Evolutionary conservation across 768 basidiomycete species (phyloP), one percentile per base, ranked within the genome.

Genomic region (Mycena capillaripes): DNA sequence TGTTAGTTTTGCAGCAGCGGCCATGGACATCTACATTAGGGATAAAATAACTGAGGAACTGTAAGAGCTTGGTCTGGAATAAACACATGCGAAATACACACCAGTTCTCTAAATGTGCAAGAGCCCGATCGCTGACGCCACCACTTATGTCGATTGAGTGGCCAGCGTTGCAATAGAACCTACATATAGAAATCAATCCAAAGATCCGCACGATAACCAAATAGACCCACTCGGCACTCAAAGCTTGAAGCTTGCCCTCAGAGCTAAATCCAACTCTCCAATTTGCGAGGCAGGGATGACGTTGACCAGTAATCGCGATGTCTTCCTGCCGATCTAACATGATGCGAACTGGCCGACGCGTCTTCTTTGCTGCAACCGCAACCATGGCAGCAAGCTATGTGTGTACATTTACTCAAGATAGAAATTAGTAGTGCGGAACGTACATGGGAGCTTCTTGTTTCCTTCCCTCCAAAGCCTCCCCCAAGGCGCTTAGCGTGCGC

Each of bases 251-350:
- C 38, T 73, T 76, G 11, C 75, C 75, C 32, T 76, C 69, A 0
- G 68, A 67, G n/a, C 44, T 76, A 29, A 76, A 76, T 14, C 75
- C 75, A 27, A 76, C 75, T 59, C 52, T 70, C 75, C 75, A 76
- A 17, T 76, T 56, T 11, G 69, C 68, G n/a, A 73, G 69, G 27
- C 69, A 72, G 6, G 75, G 75, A 52, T 76, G 75, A 23, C 75
- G 75, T 63, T 76, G 75, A 23, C 75, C 75, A 17, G 72, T 76
- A n/a, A 64, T 76, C 69, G 66, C 66, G 60, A 76, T 76, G 34
- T 76, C 75, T 44, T 76, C 75, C 36, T 69, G 69, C 4, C 75
- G 68, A 60, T 76, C 75, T 1, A 76, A 62, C 75, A 76, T 76
- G 46, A 69, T 58, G 16, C 75, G 67, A 17, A 76, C 75, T 1